Evolutionary conservation across 495 filamentous ascomycete species (phyloP).

Genomic region (Platismatia glauca): DNA sequence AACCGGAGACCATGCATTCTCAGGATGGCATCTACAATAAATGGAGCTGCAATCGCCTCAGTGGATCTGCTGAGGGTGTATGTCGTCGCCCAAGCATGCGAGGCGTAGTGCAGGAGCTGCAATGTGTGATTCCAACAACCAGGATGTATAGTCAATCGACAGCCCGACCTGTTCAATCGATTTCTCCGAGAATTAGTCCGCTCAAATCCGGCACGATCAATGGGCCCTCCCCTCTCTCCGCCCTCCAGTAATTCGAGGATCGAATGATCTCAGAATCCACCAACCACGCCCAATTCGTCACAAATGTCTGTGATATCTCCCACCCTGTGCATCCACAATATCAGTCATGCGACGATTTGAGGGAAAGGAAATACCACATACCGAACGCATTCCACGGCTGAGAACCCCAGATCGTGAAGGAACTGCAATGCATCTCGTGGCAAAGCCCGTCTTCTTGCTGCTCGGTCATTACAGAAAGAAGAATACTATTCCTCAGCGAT

Average conservation of each 20-base stretch:
- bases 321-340: conserved; percentile 2
- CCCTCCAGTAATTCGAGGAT: conserved; percentile 19
- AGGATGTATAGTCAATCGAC: too few species aligned
- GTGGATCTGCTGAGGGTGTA: too few species aligned
- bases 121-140: too few species aligned
- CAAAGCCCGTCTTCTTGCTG: conserved; percentile 21
- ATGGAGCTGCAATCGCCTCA: neutral
- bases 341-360: neutral
- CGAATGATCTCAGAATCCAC: conserved; percentile 9
- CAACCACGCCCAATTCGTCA: conserved; percentile 15
- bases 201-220: conserved; percentile 8
- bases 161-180: too few species aligned
- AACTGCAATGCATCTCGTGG: conserved; percentile 9
- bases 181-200: neutral
- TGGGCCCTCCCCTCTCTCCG: conserved; percentile 15
- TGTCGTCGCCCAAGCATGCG: too few species aligned
- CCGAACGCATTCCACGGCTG: conserved; percentile 12
- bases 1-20: neutral
- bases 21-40: neutral
- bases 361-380: neutral
- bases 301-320: conserved; percentile 17
- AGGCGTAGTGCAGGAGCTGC: neutral
- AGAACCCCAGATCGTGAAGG: conserved; percentile 17
- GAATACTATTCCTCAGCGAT: conserved; percentile 28
- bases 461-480: conserved; percentile 23